Evolutionary conservation across 306 rosid species (phyloP).

Genomic region (Acacia confusa): DNA sequence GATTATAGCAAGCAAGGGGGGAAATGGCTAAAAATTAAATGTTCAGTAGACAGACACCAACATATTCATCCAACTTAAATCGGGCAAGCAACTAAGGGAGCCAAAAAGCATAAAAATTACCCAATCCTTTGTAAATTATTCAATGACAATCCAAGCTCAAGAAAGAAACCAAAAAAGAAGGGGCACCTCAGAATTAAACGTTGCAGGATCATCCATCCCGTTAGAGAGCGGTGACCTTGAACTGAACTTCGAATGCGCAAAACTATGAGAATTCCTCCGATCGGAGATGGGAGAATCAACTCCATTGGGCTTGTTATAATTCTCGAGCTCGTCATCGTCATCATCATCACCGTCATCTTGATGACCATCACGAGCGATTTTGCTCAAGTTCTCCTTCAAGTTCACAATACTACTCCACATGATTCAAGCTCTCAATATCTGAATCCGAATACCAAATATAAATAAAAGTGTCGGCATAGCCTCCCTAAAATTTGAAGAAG

Average conservation of each 20-base stretch:
- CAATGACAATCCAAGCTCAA: background rate
- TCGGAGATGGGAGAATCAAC: constrained; percentile 51
- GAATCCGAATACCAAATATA: background rate
- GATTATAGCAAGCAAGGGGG: background rate
- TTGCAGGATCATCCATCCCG: constrained; percentile 46
- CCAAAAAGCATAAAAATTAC: background rate
- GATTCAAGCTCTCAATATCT: constrained; percentile 17
- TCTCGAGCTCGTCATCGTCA: constrained; percentile 50
- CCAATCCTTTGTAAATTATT: background rate
- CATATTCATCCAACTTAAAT: background rate
- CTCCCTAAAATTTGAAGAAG: background rate
- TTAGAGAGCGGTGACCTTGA: constrained; percentile 54
- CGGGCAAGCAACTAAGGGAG: background rate
- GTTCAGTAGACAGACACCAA: background rate
- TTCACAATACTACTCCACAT: constrained; percentile 72
- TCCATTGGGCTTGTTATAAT: constrained; percentile 43
- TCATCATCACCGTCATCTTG: too few relatives aligned
- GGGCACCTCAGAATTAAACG: constrained; percentile 54
- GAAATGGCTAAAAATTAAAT: background rate
- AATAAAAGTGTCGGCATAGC: background rate
- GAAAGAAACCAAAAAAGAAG: background rate
- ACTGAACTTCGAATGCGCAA: constrained; percentile 43
- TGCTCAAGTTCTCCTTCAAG: constrained; percentile 68
- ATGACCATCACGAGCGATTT: constrained; percentile 72
- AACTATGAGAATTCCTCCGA: constrained; percentile 72